Percentiles rank a stretch among this genome's conserved stretches.
Conservation (phyloP, 176 grass and related monocot species). For the Bromus sterilis region DNA sequence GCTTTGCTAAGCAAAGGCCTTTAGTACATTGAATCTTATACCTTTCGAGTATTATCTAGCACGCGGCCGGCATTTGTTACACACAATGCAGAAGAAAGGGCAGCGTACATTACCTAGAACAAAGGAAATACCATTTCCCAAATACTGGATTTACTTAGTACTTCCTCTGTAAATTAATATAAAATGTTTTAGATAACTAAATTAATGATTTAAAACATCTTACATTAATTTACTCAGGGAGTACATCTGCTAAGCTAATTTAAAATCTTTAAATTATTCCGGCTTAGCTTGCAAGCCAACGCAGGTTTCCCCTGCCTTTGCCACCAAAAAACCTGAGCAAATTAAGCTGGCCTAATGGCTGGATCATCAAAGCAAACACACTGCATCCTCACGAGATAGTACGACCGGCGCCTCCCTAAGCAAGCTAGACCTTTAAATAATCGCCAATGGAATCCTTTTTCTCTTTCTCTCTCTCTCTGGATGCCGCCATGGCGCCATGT, state of each 20-base stretch:
- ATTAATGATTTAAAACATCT: no score
- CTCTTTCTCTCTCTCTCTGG: neutral
- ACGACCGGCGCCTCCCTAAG: no score
- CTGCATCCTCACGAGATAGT: no score
- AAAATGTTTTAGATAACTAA: no score
- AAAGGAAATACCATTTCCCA: neutral
- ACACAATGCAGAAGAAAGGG: neutral
- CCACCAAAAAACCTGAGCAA: neutral
- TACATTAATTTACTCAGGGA: no score
- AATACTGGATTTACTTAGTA: neutral
- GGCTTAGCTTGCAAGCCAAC: conserved; percentile 4
- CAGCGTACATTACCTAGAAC: neutral
- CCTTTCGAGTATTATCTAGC: no score
- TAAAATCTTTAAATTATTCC: neutral
- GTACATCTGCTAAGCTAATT: neutral
- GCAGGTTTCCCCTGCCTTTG: neutral
- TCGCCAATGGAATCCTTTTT: conserved; percentile 19
- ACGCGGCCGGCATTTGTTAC: neutral
- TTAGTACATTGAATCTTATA: neutral
- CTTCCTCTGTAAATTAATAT: no score
- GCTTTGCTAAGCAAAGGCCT: neutral
- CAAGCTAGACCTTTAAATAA: neutral
- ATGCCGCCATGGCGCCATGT: conserved; percentile 28
- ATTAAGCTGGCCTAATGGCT: neutral
- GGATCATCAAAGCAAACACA: neutral